A percentile compares a stretch with the other conserved stretches of the same genome.
Evolutionary conservation across 2,329 filamentous ascomycete species (phyloP).

Genomic region (Colletotrichum aenigma): DNA sequence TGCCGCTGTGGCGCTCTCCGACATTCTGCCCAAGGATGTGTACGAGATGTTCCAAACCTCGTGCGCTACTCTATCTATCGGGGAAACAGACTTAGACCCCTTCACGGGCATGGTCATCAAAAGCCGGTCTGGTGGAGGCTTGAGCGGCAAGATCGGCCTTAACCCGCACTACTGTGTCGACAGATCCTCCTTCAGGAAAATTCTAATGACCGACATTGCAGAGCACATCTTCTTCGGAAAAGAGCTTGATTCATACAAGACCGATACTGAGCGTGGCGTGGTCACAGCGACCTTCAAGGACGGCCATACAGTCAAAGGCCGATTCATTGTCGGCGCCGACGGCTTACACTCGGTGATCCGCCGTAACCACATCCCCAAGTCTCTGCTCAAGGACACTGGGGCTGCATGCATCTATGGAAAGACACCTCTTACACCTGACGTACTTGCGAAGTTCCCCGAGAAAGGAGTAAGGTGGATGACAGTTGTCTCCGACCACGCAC

Average conservation of each 20-base stretch:
- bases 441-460: background rate
- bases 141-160: constrained; percentile 56
- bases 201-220: background rate
- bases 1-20: background rate
- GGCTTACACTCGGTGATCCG: constrained; percentile 66
- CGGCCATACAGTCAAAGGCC: constrained; percentile 61
- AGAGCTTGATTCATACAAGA: background rate
- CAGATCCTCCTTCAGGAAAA: background rate
- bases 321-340: constrained; percentile 65
- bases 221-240: background rate
- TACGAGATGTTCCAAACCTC: background rate
- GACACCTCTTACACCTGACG: background rate
- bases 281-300: constrained; percentile 65
- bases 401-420: background rate
- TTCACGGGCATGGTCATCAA: background rate
- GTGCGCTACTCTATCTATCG: background rate
- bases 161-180: constrained; percentile 56
- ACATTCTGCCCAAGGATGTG: background rate
- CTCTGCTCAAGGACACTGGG: background rate
- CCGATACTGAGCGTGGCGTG: constrained; percentile 55
- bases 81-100: background rate
- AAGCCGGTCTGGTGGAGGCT: constrained; percentile 44
- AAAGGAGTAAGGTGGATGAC: background rate
- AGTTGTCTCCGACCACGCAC: background rate
- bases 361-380: constrained; percentile 40